phyloP scores from a whole-genome alignment of 2,329 filamentous ascomycete species.

The Exophiala sp. region DNA sequence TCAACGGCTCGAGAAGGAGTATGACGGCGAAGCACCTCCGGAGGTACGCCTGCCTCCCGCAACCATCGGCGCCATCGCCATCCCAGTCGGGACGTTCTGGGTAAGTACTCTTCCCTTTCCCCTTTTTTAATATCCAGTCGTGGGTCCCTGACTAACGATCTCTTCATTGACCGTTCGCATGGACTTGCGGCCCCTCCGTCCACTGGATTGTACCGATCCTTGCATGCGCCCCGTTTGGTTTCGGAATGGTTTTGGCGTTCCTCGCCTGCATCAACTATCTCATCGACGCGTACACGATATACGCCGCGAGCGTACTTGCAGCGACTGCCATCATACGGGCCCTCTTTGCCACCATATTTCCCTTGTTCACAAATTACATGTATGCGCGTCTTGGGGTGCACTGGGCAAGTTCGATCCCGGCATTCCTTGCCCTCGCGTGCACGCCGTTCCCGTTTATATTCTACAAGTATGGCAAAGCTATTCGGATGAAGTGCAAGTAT shows the following conservation, averaged over 20 bases:
- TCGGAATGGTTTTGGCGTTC: slow-evolving; percentile 43
- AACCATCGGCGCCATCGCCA: slow-evolving; percentile 47
- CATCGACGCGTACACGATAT: slow-evolving; percentile 44
- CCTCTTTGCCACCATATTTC: slow-evolving; percentile 47
- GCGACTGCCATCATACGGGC: slow-evolving; percentile 48
- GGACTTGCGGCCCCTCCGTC: slow-evolving; percentile 50
- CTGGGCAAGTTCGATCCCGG: slow-evolving; percentile 47
- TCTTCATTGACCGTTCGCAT: slow-evolving; percentile 50
- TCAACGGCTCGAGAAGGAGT: slow-evolving; percentile 38
- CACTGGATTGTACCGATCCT: slow-evolving; percentile 40
- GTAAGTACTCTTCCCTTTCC: background rate
- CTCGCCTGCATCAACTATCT: slow-evolving; percentile 42
- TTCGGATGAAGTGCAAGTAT: slow-evolving; percentile 43
- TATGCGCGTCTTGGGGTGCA: slow-evolving; percentile 45
- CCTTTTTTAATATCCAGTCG: background rate
- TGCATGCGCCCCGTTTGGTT: slow-evolving; percentile 39
- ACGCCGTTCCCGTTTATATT: slow-evolving; percentile 45
- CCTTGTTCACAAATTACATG: slow-evolving; percentile 47
- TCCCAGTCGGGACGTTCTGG: slow-evolving; percentile 30
- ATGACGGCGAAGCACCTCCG: slow-evolving; percentile 59
- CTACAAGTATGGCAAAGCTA: slow-evolving; percentile 40
- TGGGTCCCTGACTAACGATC: background rate
- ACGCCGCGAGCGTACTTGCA: slow-evolving; percentile 41
- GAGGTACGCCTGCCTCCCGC: slow-evolving; percentile 54
- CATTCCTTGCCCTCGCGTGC: slow-evolving; percentile 44